Conservation (phyloP, 2,329 filamentous ascomycete genomes). For the Fusarium kyushuense region DNA sequence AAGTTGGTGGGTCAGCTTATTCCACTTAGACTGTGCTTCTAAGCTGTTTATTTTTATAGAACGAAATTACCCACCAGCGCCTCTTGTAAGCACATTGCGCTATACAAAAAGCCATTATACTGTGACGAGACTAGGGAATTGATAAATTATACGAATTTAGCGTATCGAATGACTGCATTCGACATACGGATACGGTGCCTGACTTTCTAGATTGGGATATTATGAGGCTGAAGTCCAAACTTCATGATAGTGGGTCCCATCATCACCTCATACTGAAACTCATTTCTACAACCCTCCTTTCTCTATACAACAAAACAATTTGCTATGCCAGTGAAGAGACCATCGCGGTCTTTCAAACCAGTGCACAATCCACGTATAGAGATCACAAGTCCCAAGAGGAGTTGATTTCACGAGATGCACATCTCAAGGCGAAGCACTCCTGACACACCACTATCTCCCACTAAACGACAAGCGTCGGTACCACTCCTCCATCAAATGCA, state of each 20-base stretch:
- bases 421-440: background rate
- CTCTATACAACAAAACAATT: background rate
- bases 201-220: too few species aligned
- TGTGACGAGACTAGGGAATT: too few species aligned
- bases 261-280: background rate
- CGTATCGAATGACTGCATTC: conserved; percentile 23
- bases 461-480: conserved; percentile 4
- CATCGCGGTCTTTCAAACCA: conserved; percentile 34
- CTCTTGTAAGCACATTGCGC: too few species aligned
- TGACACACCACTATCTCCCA: conserved; percentile 42
- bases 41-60: too few species aligned
- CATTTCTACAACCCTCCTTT: conserved; percentile 42
- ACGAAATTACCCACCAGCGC: too few species aligned
- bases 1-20: too few species aligned
- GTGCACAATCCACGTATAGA: conserved; percentile 29
- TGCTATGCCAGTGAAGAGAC: background rate
- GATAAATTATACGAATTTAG: too few species aligned
- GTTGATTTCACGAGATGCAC: background rate
- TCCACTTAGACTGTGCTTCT: too few species aligned
- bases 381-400: background rate
- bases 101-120: too few species aligned
- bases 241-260: background rate
- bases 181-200: too few species aligned
- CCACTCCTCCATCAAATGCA: conserved; percentile 44
- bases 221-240: background rate